A percentile compares a stretch with the other conserved stretches of the same genome.
Evolutionary conservation across 139 green algal genomes (phyloP).

Genomic region (Dunaliella primolecta): DNA sequence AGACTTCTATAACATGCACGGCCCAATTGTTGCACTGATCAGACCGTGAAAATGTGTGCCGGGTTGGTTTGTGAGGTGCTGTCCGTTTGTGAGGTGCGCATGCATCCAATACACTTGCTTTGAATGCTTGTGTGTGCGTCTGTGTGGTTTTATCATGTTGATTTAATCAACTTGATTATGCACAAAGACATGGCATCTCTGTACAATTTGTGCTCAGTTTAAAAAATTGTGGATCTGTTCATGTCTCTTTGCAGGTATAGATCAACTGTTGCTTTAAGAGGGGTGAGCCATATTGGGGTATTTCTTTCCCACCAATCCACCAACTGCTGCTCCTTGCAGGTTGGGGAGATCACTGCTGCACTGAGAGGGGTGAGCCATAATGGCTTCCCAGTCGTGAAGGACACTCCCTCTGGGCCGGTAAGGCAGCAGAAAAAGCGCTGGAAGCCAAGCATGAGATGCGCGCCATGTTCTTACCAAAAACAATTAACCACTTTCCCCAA

Average conservation of each 20-base stretch:
- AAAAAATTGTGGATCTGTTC: too few relatives aligned
- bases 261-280: too few relatives aligned
- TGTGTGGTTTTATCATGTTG: background rate
- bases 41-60: conserved; percentile 31
- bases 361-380: conserved; percentile 59
- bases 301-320: too few relatives aligned
- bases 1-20: too few relatives aligned
- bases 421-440: too few relatives aligned
- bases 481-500: too few relatives aligned
- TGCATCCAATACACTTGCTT: background rate
- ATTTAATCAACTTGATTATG: background rate
- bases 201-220: too few relatives aligned
- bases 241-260: too few relatives aligned
- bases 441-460: too few relatives aligned
- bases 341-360: conserved; percentile 52
- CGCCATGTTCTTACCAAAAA: too few relatives aligned
- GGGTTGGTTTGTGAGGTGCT: too few relatives aligned
- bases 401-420: conserved; percentile 12
- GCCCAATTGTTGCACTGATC: conserved; percentile 62
- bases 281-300: too few relatives aligned
- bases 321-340: conserved; percentile 16
- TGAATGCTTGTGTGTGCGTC: background rate
- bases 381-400: conserved; percentile 65
- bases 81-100: background rate
- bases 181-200: background rate